phyloP scores from a whole-genome alignment of 2,329 filamentous ascomycete genomes.

The Exophiala viscosa region DNA sequence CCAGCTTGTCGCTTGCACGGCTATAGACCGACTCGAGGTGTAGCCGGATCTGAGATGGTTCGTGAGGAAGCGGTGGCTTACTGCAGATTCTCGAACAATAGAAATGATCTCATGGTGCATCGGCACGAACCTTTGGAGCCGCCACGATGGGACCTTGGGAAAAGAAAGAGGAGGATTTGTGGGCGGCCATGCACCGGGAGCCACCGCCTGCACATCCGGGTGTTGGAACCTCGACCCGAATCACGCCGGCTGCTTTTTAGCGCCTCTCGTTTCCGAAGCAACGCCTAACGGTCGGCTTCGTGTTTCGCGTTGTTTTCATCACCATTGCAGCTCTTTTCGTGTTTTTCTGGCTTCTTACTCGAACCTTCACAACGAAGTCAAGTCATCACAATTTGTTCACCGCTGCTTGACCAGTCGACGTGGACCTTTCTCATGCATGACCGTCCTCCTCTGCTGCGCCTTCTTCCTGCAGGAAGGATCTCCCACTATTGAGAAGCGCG shows the following conservation, averaged over 20 bases:
- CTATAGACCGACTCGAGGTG: not conserved
- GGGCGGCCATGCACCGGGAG: not conserved
- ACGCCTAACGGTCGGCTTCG: slow-evolving; percentile 3
- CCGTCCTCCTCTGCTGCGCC: not conserved
- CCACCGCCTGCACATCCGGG: not conserved
- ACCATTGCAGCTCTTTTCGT: not conserved
- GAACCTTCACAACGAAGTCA: not conserved
- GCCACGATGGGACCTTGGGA: not conserved
- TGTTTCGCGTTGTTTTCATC: slow-evolving; percentile 19
- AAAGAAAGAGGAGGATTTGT: not conserved
- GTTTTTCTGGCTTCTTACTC: slow-evolving; percentile 1
- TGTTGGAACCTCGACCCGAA: not conserved
- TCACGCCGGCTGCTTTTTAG: not conserved
- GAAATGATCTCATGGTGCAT: slow-evolving; percentile 16
- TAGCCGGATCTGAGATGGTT: not conserved
- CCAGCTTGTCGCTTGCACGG: not conserved
- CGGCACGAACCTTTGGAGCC: slow-evolving; percentile 12
- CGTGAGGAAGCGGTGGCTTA: not conserved
- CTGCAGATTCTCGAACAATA: not conserved
- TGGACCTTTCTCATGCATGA: slow-evolving; percentile 15
- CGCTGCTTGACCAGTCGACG: slow-evolving; percentile 12
- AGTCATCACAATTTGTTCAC: slow-evolving; percentile 18
- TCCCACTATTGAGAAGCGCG: slow-evolving; percentile 8
- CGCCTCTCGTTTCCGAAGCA: slow-evolving; percentile 18
- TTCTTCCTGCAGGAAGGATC: not conserved